These are phyloP conservation scores for Hirsutella rhossiliensis DNA, from an alignment of 2,329 filamentous ascomycete species.

Conservation along the genomic window DNA sequence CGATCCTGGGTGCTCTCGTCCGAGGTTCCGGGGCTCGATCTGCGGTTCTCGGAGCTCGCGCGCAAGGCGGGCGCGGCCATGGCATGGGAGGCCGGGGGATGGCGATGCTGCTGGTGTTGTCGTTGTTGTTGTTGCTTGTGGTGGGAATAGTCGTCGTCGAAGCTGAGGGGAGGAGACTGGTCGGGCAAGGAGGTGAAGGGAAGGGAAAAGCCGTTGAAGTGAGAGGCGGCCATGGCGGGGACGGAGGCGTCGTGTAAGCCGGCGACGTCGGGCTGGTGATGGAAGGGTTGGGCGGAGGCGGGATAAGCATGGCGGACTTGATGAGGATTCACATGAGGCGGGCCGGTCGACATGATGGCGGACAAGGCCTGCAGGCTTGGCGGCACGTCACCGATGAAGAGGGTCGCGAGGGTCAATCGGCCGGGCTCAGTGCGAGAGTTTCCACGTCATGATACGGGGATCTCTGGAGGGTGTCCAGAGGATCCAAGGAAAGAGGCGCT, in stretches of 20 bases:
- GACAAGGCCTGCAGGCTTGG: too few species aligned
- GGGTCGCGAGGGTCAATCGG: too few species aligned
- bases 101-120: background rate
- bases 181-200: conserved; percentile 27
- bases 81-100: conserved; percentile 8
- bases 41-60: conserved; percentile 10
- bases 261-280: conserved; percentile 9
- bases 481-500: too few species aligned
- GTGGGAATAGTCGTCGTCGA: conserved; percentile 22
- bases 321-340: conserved; percentile 14
- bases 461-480: too few species aligned
- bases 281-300: conserved; percentile 11
- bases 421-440: too few species aligned
- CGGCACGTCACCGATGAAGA: background rate
- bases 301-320: conserved; percentile 16
- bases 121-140: conserved; percentile 9
- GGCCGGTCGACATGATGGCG: conserved; percentile 17
- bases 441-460: too few species aligned
- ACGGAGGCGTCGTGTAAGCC: conserved; percentile 10
- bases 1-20: conserved; percentile 33
- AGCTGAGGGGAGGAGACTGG: conserved; percentile 14
- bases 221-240: conserved; percentile 30
- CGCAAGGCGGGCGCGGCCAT: conserved; percentile 9
- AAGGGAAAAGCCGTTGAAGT: conserved; percentile 43
- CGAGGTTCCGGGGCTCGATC: conserved; percentile 25